Evolutionary conservation across 345 rosid genomes (phyloP).

Genomic region (Gossypium mustelinum): DNA sequence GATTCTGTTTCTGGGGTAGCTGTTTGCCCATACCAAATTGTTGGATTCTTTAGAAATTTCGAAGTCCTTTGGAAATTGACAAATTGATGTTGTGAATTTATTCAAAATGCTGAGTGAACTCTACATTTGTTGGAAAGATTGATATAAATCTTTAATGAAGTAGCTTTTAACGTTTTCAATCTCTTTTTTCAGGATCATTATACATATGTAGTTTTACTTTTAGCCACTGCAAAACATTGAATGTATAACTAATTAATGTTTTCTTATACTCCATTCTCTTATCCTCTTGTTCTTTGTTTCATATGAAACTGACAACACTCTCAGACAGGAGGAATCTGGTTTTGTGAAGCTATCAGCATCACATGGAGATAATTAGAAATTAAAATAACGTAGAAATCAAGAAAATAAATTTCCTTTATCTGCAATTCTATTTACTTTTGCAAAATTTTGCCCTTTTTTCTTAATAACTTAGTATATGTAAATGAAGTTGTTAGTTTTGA

Average conservation of each 20-base stretch:
- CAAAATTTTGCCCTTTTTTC: background rate
- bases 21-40: background rate
- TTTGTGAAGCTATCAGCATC: background rate
- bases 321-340: too few species aligned
- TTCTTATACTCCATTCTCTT: background rate
- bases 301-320: too few species aligned
- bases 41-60: constrained; percentile 11
- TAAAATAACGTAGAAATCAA: background rate
- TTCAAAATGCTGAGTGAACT: constrained; percentile 8
- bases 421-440: background rate
- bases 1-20: constrained; percentile 9
- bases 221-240: background rate
- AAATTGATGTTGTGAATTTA: constrained; percentile 9
- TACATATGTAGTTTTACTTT: background rate
- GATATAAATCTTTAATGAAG: background rate
- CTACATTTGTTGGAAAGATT: background rate
- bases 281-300: background rate
- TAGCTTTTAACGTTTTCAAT: background rate
- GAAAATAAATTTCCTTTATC: background rate
- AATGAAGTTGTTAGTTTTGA: background rate
- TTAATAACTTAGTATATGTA: background rate
- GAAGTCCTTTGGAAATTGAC: constrained; percentile 3
- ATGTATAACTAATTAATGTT: background rate
- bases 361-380: background rate
- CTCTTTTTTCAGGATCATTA: background rate